These are phyloP conservation scores for Coemansia sp. DNA, from an alignment of 192 early-diverging fungal species.

Conservation along the genomic window DNA sequence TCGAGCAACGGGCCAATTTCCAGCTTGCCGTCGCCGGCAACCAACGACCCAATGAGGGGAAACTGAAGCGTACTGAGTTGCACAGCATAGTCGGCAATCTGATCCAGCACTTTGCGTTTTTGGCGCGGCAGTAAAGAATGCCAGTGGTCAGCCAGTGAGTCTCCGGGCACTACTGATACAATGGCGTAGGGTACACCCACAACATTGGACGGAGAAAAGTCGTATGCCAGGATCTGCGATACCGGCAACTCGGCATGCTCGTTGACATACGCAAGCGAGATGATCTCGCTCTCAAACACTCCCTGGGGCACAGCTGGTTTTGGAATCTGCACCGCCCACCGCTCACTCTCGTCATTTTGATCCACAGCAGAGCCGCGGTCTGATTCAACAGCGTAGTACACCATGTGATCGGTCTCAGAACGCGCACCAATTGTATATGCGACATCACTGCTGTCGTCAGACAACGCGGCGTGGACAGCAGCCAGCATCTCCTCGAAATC, in stretches of 20 bases:
- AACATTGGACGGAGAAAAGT: slow-evolving; percentile 21
- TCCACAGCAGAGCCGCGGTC: not conserved
- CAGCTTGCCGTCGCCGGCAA: slow-evolving; percentile 5
- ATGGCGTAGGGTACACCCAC: slow-evolving; percentile 40
- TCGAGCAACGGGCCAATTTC: slow-evolving; percentile 28
- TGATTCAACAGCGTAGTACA: slow-evolving; percentile 14
- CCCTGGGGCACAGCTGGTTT: slow-evolving; percentile 15
- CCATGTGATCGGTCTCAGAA: slow-evolving; percentile 37
- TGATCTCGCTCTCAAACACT: slow-evolving; percentile 38
- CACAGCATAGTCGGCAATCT: slow-evolving; percentile 29
- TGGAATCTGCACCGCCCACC: slow-evolving; percentile 26
- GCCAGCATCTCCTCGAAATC: slow-evolving; percentile 22
- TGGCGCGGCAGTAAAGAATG: not conserved
- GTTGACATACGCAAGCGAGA: slow-evolving; percentile 22
- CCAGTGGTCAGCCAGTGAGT: slow-evolving; percentile 20
- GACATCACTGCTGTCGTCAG: not conserved
- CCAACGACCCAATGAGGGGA: slow-evolving; percentile 27
- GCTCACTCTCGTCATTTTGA: not conserved
- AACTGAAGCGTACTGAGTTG: slow-evolving; percentile 24
- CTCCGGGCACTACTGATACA: slow-evolving; percentile 2
- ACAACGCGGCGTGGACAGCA: not conserved
- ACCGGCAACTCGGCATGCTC: slow-evolving; percentile 15
- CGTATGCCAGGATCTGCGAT: slow-evolving; percentile 8
- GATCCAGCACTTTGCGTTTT: slow-evolving; percentile 25
- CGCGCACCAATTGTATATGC: slow-evolving; percentile 5